Evolutionary conservation across 1,284 basidiomycete genomes (phyloP).

Genomic region (Phellinidium pouzarii): DNA sequence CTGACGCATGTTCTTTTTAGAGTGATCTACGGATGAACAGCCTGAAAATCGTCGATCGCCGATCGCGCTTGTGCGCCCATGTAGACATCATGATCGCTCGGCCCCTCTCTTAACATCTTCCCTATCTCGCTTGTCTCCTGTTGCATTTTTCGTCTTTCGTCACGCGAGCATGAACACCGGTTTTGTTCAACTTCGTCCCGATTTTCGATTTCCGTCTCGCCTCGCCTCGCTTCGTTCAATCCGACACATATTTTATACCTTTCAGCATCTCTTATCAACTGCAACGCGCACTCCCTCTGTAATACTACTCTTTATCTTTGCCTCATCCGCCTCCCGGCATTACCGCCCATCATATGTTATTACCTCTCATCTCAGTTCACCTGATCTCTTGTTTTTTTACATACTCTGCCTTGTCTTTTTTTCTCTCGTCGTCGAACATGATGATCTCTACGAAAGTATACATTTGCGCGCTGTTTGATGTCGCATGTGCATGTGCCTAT

Average conservation of each 20-base stretch:
- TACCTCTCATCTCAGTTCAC: not conserved
- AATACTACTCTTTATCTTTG: not conserved
- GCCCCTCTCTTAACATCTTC: not conserved
- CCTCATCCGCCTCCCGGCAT: not conserved
- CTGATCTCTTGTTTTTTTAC: not conserved
- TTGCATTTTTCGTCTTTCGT: not conserved
- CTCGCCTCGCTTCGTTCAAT: constrained; percentile 2
- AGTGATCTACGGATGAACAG: constrained; percentile 33
- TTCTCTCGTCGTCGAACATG: not conserved
- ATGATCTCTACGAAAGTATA: not conserved
- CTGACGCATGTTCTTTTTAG: constrained; percentile 23
- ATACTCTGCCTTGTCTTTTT: too few species aligned
- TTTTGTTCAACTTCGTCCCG: not conserved
- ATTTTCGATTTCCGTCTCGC: not conserved
- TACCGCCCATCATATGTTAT: not conserved
- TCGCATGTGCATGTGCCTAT: not conserved
- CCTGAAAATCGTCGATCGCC: not conserved
- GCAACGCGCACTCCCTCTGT: not conserved
- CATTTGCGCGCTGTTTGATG: too few species aligned
- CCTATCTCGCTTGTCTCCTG: too few species aligned
- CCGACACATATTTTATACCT: constrained; percentile 6
- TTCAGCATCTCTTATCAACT: not conserved
- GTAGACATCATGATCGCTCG: not conserved
- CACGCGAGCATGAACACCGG: not conserved
- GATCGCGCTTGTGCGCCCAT: not conserved